phyloP scores from a whole-genome alignment of 2,329 filamentous ascomycete genomes.

The Hypoxylon sp. region DNA sequence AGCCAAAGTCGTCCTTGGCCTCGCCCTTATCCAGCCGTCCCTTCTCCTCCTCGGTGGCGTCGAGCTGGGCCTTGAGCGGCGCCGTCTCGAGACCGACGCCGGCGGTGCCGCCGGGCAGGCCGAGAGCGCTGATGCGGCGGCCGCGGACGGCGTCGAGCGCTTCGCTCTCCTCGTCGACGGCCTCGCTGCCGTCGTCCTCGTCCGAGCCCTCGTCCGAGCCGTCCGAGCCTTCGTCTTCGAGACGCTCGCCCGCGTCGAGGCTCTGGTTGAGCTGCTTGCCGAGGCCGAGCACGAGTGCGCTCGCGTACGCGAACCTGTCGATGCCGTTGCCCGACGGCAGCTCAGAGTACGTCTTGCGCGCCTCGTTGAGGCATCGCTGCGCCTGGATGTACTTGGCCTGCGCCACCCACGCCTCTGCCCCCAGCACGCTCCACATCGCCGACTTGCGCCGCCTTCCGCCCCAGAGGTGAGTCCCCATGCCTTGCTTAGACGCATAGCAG shows the following conservation, averaged over 20 bases:
- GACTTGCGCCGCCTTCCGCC: conserved; percentile 83
- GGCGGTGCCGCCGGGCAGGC: conserved; percentile 49
- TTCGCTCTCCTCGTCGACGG: conserved; percentile 62
- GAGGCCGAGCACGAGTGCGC: conserved; percentile 60
- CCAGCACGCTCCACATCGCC: conserved; percentile 85
- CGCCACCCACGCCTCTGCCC: conserved; percentile 83
- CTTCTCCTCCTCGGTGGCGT: conserved; percentile 27
- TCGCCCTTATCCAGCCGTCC: conserved; percentile 36
- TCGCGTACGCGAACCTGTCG: conserved; percentile 58
- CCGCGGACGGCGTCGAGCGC: conserved; percentile 61
- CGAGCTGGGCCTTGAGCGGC: conserved; percentile 48
- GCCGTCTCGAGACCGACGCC: conserved; percentile 58
- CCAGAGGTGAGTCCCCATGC: conserved; percentile 70
- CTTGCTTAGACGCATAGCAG: conserved; percentile 79
- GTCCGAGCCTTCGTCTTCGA: conserved; percentile 26
- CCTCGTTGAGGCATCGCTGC: conserved; percentile 77
- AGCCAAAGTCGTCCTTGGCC: conserved; percentile 42
- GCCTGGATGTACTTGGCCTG: conserved; percentile 81
- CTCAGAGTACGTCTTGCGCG: conserved; percentile 62
- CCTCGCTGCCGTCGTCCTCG: conserved; percentile 48
- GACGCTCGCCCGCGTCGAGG: conserved; percentile 49
- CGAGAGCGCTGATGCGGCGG: conserved; percentile 63
- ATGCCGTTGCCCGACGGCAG: conserved; percentile 61
- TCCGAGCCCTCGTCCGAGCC: conserved; percentile 35
- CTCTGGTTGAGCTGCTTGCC: conserved; percentile 59